These are phyloP conservation scores for Pseudohalonectria lignicola DNA, from an alignment of 2,329 filamentous ascomycete species.

Conservation along the genomic window DNA sequence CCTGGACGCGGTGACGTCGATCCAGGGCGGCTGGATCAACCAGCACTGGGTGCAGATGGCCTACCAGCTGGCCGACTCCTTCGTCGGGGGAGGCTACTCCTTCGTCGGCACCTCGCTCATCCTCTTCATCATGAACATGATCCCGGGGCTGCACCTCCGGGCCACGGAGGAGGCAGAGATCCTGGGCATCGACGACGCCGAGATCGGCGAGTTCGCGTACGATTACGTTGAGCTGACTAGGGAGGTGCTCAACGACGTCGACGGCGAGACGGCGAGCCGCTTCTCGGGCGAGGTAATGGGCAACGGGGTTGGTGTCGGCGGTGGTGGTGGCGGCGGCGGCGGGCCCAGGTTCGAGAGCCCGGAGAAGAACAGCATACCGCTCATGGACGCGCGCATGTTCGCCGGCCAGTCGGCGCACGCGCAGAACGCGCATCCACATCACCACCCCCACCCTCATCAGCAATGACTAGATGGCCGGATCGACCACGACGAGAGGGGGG, in stretches of 20 bases:
- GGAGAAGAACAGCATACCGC: constrained; percentile 34
- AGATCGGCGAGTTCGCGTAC: constrained; percentile 92
- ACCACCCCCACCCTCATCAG: too few species aligned
- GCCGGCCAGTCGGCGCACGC: constrained; percentile 12
- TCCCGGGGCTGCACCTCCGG: constrained; percentile 66
- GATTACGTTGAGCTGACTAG: constrained; percentile 78
- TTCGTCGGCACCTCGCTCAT: constrained; percentile 71
- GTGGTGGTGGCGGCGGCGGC: constrained; percentile 5
- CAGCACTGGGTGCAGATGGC: constrained; percentile 73
- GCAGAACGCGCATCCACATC: neutral
- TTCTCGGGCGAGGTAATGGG: constrained; percentile 21
- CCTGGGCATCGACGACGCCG: constrained; percentile 76
- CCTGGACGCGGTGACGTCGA: constrained; percentile 58
- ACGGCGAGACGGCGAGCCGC: constrained; percentile 7
- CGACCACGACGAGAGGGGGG: neutral
- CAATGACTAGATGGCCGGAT: too few species aligned
- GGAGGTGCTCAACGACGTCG: constrained; percentile 33
- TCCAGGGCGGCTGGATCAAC: constrained; percentile 73
- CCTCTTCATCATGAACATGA: constrained; percentile 67
- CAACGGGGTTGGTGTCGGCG: too few species aligned
- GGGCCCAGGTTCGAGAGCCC: neutral
- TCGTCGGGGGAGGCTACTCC: constrained; percentile 65
- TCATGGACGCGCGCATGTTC: constrained; percentile 33
- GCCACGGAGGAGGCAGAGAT: constrained; percentile 69
- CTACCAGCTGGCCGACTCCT: constrained; percentile 74